Evolutionary conservation across 257 asterid species (phyloP), one percentile per base, ranked within the genome.

Genomic region (Capsicum chinense): DNA sequence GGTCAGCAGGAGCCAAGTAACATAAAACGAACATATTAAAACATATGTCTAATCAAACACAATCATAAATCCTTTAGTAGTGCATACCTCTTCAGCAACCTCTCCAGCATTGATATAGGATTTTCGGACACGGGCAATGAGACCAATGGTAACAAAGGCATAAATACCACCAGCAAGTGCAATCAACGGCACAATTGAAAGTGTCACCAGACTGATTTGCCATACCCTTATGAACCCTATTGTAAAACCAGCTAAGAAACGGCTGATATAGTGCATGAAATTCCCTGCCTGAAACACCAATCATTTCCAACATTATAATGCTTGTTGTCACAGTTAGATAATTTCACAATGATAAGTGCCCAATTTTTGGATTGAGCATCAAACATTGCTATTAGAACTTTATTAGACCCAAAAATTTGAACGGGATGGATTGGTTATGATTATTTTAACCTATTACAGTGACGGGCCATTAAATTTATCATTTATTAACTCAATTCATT

Each of bases 171-270:
- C 99, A 19, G 99, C 99, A 58, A 95, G 84, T 0, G 98, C 99
- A 11, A 92, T 97, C 90, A 97, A 88, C 0, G 99, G 99, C 15
- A 97, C 97, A 44, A 97, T 97, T 12, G 97, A 92, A 6, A 97
- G 95, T 2, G 99, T 97, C 4, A 97, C 99, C 81, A 97, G 79
- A 85, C 99, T 97, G 83, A 97, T 95, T 85, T 95, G 99, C 99
- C 99, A 97, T 9, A 97, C 97, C 79, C 97, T 90, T 73, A 92
- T 83, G 92, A 95, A 97, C 7, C 99, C 99, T 7, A 95, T 90
- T 17, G 92, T 89, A 83, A 97, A 95, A 0, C 99, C 99, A 26
- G 91, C 90, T 33, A 93, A 4, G 87, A 95, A 93, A 16, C 99
- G 92, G 88, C 98, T 97, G 12, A 95, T 85, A 83, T 93, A 95